Evolutionary conservation across 345 rosid genomes (phyloP).

Genomic region (Salix suchowensis): DNA sequence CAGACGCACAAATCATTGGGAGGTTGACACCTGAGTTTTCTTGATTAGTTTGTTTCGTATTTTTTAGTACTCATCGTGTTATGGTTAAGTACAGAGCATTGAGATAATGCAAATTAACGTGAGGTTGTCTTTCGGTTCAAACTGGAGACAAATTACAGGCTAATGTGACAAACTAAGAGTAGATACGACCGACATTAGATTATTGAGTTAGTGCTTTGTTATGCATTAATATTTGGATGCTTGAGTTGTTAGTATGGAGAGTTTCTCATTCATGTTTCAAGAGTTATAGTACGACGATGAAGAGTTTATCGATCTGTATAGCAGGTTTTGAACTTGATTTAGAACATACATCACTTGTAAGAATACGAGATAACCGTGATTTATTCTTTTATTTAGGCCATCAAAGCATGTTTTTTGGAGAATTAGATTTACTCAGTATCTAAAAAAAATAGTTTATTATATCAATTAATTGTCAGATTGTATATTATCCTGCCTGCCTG

Average conservation of each 20-base stretch:
- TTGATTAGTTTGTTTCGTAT: neutral
- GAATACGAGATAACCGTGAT: accelerated
- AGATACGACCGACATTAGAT: neutral
- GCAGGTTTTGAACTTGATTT: too few species aligned
- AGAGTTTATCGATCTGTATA: accelerated
- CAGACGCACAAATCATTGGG: neutral
- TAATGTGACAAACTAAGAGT: neutral
- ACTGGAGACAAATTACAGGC: constrained; percentile 1
- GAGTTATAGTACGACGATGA: accelerated
- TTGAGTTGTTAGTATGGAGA: too few species aligned
- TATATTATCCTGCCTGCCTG: too few species aligned
- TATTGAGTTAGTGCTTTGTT: too few species aligned
- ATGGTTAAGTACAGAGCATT: constrained; percentile 3
- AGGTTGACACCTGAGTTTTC: constrained; percentile 5
- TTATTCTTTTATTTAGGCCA: too few species aligned
- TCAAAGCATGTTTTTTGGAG: too few species aligned
- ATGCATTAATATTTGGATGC: too few species aligned
- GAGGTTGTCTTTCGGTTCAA: constrained; percentile 15
- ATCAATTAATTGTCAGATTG: too few species aligned
- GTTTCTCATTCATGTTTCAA: too few species aligned
- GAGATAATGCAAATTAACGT: constrained; percentile 19
- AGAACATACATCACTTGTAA: accelerated
- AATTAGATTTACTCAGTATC: too few species aligned
- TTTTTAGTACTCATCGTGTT: neutral
- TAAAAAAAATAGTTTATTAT: too few species aligned